Conservation (phyloP, 2,329 filamentous ascomycete species). For the Aspergillus cejpii region DNA sequence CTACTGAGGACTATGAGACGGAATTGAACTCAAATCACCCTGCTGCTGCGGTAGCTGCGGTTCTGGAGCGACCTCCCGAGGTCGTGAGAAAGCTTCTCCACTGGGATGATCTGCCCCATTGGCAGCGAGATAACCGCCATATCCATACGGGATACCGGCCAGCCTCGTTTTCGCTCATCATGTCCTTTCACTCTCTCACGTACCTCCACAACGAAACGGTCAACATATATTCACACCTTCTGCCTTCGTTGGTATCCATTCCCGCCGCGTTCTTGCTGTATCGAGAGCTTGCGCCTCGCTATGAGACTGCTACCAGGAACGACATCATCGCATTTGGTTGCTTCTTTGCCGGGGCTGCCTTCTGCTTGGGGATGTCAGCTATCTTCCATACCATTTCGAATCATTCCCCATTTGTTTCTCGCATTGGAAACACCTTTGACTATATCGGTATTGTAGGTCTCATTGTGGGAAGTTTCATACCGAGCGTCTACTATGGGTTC, state of each 20-base stretch:
- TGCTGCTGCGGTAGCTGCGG: constrained; percentile 19
- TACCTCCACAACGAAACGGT: constrained; percentile 64
- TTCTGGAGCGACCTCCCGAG: constrained; percentile 25
- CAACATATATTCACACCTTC: constrained; percentile 65
- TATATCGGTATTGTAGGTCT: constrained; percentile 89
- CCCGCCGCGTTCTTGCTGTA: constrained; percentile 50
- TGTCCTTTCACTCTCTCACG: constrained; percentile 52
- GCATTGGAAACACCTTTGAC: constrained; percentile 86
- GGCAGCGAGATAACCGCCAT: constrained; percentile 61
- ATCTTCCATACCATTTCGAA: constrained; percentile 81
- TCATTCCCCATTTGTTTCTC: constrained; percentile 69
- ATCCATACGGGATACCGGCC: constrained; percentile 62
- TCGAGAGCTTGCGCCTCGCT: constrained; percentile 56
- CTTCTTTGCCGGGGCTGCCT: constrained; percentile 68
- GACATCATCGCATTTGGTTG: constrained; percentile 69
- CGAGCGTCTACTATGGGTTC: constrained; percentile 81
- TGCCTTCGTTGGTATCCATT: constrained; percentile 59
- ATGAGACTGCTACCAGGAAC: constrained; percentile 52
- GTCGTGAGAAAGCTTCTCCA: constrained; percentile 38
- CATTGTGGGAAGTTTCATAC: constrained; percentile 87
- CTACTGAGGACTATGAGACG: constrained; percentile 16
- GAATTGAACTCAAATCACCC: constrained; percentile 21
- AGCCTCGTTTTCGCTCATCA: constrained; percentile 54
- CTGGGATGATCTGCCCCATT: constrained; percentile 48
- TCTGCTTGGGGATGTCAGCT: constrained; percentile 73